Evolutionary conservation across 345 rosid species (phyloP).

Genomic region (Dovyalis caffra): DNA sequence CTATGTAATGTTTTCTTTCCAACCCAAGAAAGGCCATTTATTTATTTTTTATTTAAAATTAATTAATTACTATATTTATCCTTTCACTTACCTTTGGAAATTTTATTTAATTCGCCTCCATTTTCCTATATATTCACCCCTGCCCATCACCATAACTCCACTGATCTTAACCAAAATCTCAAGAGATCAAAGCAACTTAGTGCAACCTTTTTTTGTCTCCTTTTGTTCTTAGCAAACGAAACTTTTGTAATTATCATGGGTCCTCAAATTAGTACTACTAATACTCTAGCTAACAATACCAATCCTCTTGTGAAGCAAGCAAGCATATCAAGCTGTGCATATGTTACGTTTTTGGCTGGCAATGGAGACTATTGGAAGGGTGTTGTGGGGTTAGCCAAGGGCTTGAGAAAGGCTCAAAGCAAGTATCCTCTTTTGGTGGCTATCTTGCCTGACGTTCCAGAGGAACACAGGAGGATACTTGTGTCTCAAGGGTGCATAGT

Average conservation of each 20-base stretch:
- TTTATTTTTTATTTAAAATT: too few relatives aligned
- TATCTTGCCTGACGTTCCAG: slow-evolving; percentile 70
- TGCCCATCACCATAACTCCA: too few relatives aligned
- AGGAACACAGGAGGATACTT: slow-evolving; percentile 64
- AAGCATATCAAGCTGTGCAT: slow-evolving; percentile 29
- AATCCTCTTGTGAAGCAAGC: slow-evolving; percentile 19
- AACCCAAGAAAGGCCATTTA: too few relatives aligned
- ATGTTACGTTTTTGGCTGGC: slow-evolving; percentile 77
- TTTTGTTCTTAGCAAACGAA: too few relatives aligned
- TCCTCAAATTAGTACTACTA: slow-evolving; percentile 2
- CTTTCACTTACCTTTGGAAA: too few relatives aligned
- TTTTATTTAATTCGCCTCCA: too few relatives aligned
- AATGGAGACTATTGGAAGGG: slow-evolving; percentile 74
- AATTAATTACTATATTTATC: too few relatives aligned
- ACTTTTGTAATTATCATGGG: slow-evolving; percentile 1
- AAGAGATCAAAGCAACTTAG: too few relatives aligned
- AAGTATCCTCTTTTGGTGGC: slow-evolving; percentile 75
- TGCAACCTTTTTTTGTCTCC: too few relatives aligned
- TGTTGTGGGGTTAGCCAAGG: slow-evolving; percentile 78
- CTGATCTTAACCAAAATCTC: too few relatives aligned
- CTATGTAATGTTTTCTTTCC: too few relatives aligned
- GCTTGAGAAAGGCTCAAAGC: slow-evolving; percentile 60
- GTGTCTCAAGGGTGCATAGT: slow-evolving; percentile 64
- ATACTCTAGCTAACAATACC: background rate
- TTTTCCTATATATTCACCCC: too few relatives aligned